Base-by-base conservation (phyloP, 2,329 filamentous ascomycete species). In the Fusarium multiceps region DNA sequence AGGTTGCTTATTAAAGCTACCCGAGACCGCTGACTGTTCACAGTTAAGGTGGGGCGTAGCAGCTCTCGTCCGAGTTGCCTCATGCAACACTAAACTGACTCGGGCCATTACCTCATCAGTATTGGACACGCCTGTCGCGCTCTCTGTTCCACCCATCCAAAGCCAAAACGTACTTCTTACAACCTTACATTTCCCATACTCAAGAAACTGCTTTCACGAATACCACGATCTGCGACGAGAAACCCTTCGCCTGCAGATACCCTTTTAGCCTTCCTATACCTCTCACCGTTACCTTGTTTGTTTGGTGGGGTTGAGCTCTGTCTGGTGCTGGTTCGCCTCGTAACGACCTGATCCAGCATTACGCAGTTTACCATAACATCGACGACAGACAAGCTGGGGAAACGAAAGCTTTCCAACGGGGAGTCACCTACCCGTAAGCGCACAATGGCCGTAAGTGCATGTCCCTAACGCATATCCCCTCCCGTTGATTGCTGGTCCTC, bases 361-460 rank as follows among this genome's bases (percentile, higher is more conserved):
- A 74, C 75, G 79, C 81, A 78, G 66, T 81, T 81, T 80, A 71
- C 77, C 54, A 75, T 75, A 57, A 61, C 72, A 57, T 63, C 71
- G 63, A 72, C 64, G 56, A 74, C 69, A 76, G 82, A 79, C 83
- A 87, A 87, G 80, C 86, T 87, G 87, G 88, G 87, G 85, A 91
- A 91, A 84, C 88, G 89, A 81, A 91, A 89, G 82, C 82, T 89
- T 75, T 90, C 89, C 72, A 82, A 83, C 82, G 86, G 86, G 83
- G 87, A 88, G 78, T 80, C 82, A 79, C 81, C 84, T 79, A 83
- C 84, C 79, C 82, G 82, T 51, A 90, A 90, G 82, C 85, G 84
- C 82, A 85, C 78, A 79, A 90, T 90, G 87, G 82, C 86, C 77
- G 89, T 90, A 80, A 81, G 88, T 84, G 46, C 32, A 60, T 55